These are phyloP conservation scores for Helotiales sp. DNA, from an alignment of 2,329 filamentous ascomycete species.

Conservation along the genomic window DNA sequence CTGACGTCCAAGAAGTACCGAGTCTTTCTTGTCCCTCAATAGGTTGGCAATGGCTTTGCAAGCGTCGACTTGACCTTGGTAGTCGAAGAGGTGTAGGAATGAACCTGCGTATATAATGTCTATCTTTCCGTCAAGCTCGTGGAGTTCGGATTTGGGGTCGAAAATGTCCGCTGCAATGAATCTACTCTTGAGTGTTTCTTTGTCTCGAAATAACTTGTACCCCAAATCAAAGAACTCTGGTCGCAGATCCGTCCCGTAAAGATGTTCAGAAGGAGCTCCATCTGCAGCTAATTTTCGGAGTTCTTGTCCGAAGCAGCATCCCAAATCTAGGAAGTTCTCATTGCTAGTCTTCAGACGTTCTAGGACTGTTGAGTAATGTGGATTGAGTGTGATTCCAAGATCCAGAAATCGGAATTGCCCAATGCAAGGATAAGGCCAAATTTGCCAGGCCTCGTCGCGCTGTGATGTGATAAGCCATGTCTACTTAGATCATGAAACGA, in stretches of 20 bases:
- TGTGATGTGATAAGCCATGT: not conserved
- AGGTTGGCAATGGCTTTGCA: not conserved
- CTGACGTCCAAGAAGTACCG: conserved; percentile 9
- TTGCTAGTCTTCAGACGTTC: conserved; percentile 12
- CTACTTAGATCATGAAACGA: not conserved
- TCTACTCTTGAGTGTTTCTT: conserved; percentile 29
- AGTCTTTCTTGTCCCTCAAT: not conserved
- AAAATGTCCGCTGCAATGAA: conserved; percentile 39
- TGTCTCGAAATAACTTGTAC: conserved; percentile 40
- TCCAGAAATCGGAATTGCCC: conserved; percentile 22
- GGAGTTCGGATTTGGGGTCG: conserved; percentile 31
- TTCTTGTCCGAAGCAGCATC: conserved; percentile 41
- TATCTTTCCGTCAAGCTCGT: conserved; percentile 38
- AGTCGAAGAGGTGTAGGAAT: conserved; percentile 46
- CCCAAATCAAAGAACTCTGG: conserved; percentile 37
- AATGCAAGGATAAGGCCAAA: conserved; percentile 21
- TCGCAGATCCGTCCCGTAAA: conserved; percentile 35
- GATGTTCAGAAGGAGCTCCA: conserved; percentile 34
- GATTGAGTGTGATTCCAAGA: conserved; percentile 11
- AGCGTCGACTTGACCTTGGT: conserved; percentile 35
- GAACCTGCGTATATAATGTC: conserved; percentile 43
- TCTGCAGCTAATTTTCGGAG: conserved; percentile 38
- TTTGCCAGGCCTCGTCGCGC: conserved; percentile 21
- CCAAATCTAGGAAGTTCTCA: conserved; percentile 24
- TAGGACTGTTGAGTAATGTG: conserved; percentile 17